Evolutionary conservation across 2,329 filamentous ascomycete species (phyloP), one percentile per base, ranked within the genome.

Genomic region (Fusarium coffeatum): DNA sequence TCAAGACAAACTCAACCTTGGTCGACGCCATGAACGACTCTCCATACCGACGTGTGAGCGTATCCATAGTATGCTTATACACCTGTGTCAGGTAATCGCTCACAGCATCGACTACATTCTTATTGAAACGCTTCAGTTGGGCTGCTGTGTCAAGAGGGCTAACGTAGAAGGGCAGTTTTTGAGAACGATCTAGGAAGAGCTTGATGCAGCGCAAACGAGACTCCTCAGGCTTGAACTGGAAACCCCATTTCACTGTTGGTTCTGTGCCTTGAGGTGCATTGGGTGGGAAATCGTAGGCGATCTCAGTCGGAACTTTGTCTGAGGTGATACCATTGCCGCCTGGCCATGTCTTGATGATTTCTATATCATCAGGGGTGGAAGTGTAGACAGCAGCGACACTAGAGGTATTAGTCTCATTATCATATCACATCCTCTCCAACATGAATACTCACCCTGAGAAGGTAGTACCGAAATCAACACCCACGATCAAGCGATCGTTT

Each of bases 241-340:
- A 94, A 0, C 92, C 92, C 92, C 92, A 95, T 87, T 90, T 91
- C 49, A 88, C 82, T 2, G 76, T 85, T 9, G 87, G 84, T 10
- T 81, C 78, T 2, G 82, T 76, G n/a, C 78, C 83, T 22, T 75
- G 64, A 3, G 72, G 40, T 10, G 74, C 67, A 55, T 75, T 74
- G 59, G 76, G 47, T 13, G 76, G 55, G 32, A 82, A 78, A 62
- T 86, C 84, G 72, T 89, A 89, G 69, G 91, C 90, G 56, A 94
- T 90, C 78, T 94, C 92, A 16, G 92, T 93, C 2, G 92, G 92
- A 3, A 94, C 92, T 83, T 95, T 95, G 83, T 95, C 92, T 37
- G 91, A 93, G n/a, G 92, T 94, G 80, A 94, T 93, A 74, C 92
- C 92, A 76, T 94, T 94, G 28, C 91, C 91, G 27, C 92, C 92